Evolutionary conservation across 768 basidiomycete genomes (phyloP).

Genomic region (Rhizopogon salebrosus): DNA sequence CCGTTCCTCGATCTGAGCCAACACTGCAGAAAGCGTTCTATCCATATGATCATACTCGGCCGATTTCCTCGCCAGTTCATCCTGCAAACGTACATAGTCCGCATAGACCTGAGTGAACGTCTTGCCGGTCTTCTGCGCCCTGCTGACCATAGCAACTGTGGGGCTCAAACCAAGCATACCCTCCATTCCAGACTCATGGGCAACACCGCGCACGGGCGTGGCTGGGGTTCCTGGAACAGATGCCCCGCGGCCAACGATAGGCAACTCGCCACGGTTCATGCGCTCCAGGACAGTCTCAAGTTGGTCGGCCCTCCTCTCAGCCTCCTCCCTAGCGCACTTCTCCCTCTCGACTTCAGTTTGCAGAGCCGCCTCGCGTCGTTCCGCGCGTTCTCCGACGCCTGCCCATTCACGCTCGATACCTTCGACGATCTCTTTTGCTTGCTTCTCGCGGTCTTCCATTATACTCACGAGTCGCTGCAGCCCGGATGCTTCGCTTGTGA

Average conservation of each 20-base stretch:
- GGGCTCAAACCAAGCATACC: slow-evolving; percentile 75
- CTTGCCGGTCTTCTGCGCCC: slow-evolving; percentile 76
- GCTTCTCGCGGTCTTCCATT: slow-evolving; percentile 85
- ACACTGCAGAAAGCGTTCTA: slow-evolving; percentile 68
- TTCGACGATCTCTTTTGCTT: slow-evolving; percentile 78
- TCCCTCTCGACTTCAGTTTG: slow-evolving; percentile 72
- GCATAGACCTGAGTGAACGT: slow-evolving; percentile 94
- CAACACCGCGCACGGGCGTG: slow-evolving; percentile 33
- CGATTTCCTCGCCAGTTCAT: slow-evolving; percentile 71
- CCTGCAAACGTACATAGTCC: slow-evolving; percentile 83
- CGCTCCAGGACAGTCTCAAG: slow-evolving; percentile 67
- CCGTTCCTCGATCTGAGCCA: slow-evolving; percentile 88
- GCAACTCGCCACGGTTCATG: slow-evolving; percentile 70
- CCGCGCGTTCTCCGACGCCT: slow-evolving; percentile 61
- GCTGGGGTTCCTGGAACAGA: slow-evolving; percentile 34
- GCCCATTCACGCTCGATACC: slow-evolving; percentile 82
- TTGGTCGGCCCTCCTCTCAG: slow-evolving; percentile 67
- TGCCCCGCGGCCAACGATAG: slow-evolving; percentile 42
- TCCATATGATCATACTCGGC: slow-evolving; percentile 85
- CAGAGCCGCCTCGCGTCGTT: slow-evolving; percentile 59
- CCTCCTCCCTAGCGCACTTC: slow-evolving; percentile 58
- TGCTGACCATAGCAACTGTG: slow-evolving; percentile 81
- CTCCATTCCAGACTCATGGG: slow-evolving; percentile 40
- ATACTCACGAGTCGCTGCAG: slow-evolving; percentile 72
- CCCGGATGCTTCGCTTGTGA: slow-evolving; percentile 69